Evolutionary conservation across 345 rosid genomes (phyloP).

Genomic region (Populus pruinosa): DNA sequence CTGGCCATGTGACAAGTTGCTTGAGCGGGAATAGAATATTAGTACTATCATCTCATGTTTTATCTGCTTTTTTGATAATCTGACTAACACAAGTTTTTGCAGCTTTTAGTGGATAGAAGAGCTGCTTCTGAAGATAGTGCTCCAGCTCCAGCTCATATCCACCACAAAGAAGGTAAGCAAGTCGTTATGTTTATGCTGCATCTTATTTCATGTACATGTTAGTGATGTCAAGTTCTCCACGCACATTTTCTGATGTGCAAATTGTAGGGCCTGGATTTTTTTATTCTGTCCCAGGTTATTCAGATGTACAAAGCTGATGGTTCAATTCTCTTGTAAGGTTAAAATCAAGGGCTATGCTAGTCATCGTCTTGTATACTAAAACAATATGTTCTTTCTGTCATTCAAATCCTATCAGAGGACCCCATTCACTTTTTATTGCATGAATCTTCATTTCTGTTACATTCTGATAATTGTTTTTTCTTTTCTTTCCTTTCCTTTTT

Average conservation of each 20-base stretch:
- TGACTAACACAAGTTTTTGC: constrained; percentile 13
- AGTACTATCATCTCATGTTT: neutral
- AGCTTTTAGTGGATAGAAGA: constrained; percentile 31
- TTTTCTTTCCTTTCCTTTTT: too few relatives aligned
- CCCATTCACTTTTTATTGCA: neutral
- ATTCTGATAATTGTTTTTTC: neutral
- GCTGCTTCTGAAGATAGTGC: constrained; percentile 7
- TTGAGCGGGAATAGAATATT: neutral
- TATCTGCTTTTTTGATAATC: neutral
- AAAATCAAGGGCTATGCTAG: neutral
- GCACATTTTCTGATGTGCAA: neutral
- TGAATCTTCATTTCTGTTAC: neutral
- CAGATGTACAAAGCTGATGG: neutral
- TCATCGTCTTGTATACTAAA: neutral
- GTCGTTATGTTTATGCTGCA: neutral
- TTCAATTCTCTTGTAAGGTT: neutral
- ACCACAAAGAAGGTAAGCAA: constrained; percentile 43
- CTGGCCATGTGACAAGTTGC: neutral
- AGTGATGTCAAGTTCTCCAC: neutral
- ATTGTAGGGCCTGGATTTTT: neutral
- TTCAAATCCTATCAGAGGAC: neutral
- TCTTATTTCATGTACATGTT: neutral
- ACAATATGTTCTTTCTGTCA: neutral
- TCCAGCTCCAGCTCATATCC: constrained; percentile 37
- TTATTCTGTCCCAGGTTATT: neutral